These are phyloP conservation scores for Fusarium subtropicale DNA, from an alignment of 2,329 filamentous ascomycete genomes.

Conservation along the genomic window DNA sequence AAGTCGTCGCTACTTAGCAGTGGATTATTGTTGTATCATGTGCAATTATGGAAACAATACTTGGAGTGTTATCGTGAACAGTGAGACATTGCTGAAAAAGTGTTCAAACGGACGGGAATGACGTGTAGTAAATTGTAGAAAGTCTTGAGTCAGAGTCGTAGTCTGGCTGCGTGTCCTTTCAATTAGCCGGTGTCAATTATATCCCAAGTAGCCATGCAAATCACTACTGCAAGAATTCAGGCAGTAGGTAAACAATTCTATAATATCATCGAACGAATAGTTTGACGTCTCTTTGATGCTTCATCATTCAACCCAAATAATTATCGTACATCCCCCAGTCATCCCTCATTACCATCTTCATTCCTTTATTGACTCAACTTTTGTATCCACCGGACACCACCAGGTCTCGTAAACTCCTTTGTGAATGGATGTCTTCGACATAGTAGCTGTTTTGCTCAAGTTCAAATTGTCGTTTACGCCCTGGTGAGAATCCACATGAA, in stretches of 20 bases:
- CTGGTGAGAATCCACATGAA: slow-evolving; percentile 86
- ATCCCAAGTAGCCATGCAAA: background rate
- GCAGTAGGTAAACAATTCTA: background rate
- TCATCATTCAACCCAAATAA: slow-evolving; percentile 21
- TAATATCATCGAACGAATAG: slow-evolving; percentile 7
- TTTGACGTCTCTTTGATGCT: slow-evolving; percentile 27
- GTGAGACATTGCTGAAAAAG: background rate
- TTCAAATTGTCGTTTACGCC: slow-evolving; percentile 47
- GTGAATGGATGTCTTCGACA: background rate
- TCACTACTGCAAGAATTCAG: background rate
- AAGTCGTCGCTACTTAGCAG: background rate
- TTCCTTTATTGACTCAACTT: slow-evolving; percentile 7
- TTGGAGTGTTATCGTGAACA: background rate
- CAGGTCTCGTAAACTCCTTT: background rate
- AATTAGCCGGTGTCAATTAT: slow-evolving; percentile 7
- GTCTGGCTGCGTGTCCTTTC: slow-evolving; percentile 3
- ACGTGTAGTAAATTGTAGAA: background rate
- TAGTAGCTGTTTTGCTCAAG: slow-evolving; percentile 6
- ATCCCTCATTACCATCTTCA: slow-evolving; percentile 28
- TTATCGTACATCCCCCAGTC: slow-evolving; percentile 34
- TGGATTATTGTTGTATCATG: background rate
- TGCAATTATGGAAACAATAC: background rate
- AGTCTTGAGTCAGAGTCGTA: background rate
- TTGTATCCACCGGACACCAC: background rate
- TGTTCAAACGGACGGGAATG: background rate